A percentile compares a stretch with the other conserved stretches of the same genome.
These are phyloP conservation scores for Porcisia deanei DNA, from an alignment of 208 protist genomes.

Conservation along the genomic window DNA sequence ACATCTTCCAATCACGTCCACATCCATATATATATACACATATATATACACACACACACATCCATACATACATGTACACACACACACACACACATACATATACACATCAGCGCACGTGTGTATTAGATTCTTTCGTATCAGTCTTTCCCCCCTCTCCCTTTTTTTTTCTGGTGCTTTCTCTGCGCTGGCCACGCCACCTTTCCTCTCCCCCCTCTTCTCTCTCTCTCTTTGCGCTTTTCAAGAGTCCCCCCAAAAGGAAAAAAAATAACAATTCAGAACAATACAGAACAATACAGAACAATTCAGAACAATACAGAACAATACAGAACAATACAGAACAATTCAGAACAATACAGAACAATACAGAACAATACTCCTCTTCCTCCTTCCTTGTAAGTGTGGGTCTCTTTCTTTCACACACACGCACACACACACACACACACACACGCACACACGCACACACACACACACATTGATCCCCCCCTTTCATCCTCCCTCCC, in stretches of 20 bases:
- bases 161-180: slow-evolving; percentile 1
- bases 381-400: background rate
- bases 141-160: background rate
- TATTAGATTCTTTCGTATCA: background rate
- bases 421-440: slow-evolving; percentile 1
- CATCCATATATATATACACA: background rate
- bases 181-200: background rate
- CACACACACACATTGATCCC: background rate
- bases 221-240: background rate
- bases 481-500: no score
- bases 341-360: no score
- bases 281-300: no score
- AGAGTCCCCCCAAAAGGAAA: background rate
- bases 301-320: no score
- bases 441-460: slow-evolving; percentile 13
- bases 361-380: no score
- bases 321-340: no score
- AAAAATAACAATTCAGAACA: no score
- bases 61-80: background rate
- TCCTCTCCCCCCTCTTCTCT: background rate
- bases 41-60: no score
- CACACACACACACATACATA: background rate
- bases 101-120: background rate
- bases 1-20: background rate
- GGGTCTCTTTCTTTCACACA: background rate